A percentile compares a stretch with the other conserved stretches of the same genome.
These are phyloP conservation scores for Solanum stenotomum DNA, from an alignment of 257 asterid species.

Conservation along the genomic window DNA sequence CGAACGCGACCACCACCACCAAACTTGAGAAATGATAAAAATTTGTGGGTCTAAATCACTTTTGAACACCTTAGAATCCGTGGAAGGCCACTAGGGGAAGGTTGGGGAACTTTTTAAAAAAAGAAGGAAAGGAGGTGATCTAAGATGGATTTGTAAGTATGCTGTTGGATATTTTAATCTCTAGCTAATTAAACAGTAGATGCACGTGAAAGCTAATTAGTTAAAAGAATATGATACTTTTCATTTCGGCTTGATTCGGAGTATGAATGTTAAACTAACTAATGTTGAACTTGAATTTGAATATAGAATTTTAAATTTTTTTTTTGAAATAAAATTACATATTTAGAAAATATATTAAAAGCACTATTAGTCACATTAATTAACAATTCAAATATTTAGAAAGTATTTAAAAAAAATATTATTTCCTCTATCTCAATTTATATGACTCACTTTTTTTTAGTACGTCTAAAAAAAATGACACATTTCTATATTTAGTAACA, in stretches of 20 bases:
- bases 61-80: neutral
- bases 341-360: neutral
- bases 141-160: neutral
- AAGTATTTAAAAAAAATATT: too few species aligned
- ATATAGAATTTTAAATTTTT: neutral
- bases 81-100: neutral
- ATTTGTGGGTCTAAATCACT: neutral
- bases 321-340: neutral
- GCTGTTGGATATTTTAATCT: neutral
- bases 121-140: neutral
- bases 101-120: neutral
- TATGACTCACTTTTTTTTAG: neutral
- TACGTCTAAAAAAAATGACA: fast-evolving
- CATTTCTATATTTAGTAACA: neutral
- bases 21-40: neutral
- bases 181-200: neutral
- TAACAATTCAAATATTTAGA: neutral
- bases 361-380: neutral
- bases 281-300: neutral
- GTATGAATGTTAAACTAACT: neutral
- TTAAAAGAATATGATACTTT: neutral
- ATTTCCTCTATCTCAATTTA: neutral
- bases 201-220: neutral
- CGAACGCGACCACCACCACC: neutral
- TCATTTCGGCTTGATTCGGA: neutral